phyloP scores from a whole-genome alignment of 2,329 filamentous ascomycete genomes.

The Sporothrix brunneoviolacea region DNA sequence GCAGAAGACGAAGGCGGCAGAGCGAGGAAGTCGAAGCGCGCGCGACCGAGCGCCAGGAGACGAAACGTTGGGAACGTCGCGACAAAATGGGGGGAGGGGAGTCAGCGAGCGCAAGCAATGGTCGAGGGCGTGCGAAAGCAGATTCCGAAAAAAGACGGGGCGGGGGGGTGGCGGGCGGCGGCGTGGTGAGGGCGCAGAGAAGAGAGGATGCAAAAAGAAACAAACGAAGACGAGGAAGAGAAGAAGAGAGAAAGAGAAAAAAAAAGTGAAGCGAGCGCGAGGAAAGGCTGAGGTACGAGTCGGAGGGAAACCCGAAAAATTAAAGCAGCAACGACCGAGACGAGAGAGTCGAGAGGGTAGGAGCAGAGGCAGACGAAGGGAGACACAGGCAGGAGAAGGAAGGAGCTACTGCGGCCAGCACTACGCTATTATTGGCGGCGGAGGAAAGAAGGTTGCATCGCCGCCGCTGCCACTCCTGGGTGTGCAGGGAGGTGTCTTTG shows the following conservation, averaged over 20 bases:
- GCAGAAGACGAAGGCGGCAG: no score
- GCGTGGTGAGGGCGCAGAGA: neutral
- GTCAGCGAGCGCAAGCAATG: neutral
- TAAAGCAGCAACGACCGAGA: neutral
- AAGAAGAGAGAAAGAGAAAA: neutral
- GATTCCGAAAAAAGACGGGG: neutral
- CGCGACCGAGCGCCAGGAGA: constrained; percentile 7
- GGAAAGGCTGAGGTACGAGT: neutral
- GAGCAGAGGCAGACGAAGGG: neutral
- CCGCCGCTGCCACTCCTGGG: neutral
- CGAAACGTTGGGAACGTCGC: constrained; percentile 3
- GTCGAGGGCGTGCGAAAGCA: neutral
- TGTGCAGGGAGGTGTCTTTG: no score
- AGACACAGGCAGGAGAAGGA: neutral
- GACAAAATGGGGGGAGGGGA: neutral
- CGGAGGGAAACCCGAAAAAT: neutral
- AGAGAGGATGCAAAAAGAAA: neutral
- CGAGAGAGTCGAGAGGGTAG: neutral
- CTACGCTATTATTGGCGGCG: constrained; percentile 1
- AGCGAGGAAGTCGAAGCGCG: constrained; percentile 11
- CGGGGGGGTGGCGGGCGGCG: neutral
- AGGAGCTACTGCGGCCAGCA: constrained; percentile 6
- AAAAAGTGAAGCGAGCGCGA: neutral
- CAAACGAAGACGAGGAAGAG: neutral
- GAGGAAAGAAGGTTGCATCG: neutral